Evolutionary conservation across 345 rosid genomes (phyloP), one percentile per base, ranked within the genome.

Genomic region (Ailanthus altissimus): DNA sequence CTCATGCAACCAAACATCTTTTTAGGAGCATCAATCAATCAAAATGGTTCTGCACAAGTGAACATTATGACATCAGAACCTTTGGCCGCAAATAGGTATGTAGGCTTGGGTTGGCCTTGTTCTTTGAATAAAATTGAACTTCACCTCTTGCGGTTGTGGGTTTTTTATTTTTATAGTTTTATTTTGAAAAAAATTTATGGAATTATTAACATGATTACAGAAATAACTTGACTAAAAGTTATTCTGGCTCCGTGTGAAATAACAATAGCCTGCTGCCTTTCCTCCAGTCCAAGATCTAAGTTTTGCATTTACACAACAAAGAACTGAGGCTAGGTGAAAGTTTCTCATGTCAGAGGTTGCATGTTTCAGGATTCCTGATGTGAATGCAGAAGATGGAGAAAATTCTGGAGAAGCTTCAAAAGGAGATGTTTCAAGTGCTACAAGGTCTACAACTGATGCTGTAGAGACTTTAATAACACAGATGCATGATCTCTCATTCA

Each of bases 401-500:
- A 78, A 73, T 42, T 26, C 73, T 12, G 79, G 82, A 81, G 85
- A 76, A 62, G 78, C 62, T 78, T 75, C 58, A 50, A 72, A 20
- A 15, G 81, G 38, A 18, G 84, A 81, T 65, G 70, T 72, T 73
- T 69, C 76, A 18, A 60, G 57, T 51, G 71, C 64, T 60, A 32
- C 76, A 12, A 63, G 71, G 57, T 79, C 90, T 61, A 82, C 86
- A 73, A 72, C 63, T 20, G 81, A 84, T 68, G 83, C 81, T 32
- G 83, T 80, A 23, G 89, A 91, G 81, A 83, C 47, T 46, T 70
- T 91, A 62, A 85, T 93, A 80, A 89, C 93, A 25, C 93, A 89
- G 89, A 91, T 90, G 95, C 97, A 89, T 79, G 97, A 91, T 82
- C 93, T 94, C 64, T 94, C 95, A 13, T 93, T 94, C 82, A 94